Evolutionary conservation across 306 rosid species (phyloP).

Genomic region (Comarum palustre): DNA sequence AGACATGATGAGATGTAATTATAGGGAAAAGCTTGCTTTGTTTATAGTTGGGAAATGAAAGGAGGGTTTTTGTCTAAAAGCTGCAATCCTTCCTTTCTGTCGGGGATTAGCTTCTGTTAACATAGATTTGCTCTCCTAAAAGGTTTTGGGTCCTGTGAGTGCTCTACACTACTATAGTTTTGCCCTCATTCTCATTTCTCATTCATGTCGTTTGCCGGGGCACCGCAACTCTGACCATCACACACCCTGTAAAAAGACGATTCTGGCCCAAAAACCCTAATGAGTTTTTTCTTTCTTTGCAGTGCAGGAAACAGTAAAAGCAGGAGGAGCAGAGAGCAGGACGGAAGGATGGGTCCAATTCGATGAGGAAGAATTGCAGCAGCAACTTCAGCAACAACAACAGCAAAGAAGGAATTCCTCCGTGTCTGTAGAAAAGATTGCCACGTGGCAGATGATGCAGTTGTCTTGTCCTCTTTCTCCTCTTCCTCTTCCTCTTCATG

Average conservation of each 20-base stretch:
- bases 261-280: conserved; percentile 30
- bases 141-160: conserved; percentile 68
- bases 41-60: conserved; percentile 81
- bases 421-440: conserved; percentile 55
- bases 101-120: conserved; percentile 60
- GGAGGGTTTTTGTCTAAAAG: conserved; percentile 54
- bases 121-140: conserved; percentile 23
- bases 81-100: conserved; percentile 91
- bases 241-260: conserved; percentile 39
- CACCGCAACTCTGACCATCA: conserved; percentile 17
- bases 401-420: conserved; percentile 46
- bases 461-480: conserved; percentile 36
- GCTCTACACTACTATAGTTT: not conserved
- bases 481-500: not conserved
- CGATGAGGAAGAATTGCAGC: conserved; percentile 61
- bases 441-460: conserved; percentile 86
- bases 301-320: conserved; percentile 61
- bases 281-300: not conserved
- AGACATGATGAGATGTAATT: conserved; percentile 1
- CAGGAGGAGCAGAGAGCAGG: conserved; percentile 44
- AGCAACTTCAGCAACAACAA: conserved; percentile 51
- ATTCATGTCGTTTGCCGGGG: conserved; percentile 41
- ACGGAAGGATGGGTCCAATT: conserved; percentile 78
- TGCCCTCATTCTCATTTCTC: conserved; percentile 7
- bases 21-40: conserved; percentile 53